phyloP scores from a whole-genome alignment of 2,329 filamentous ascomycete species.

The Byssothecium circinans region DNA sequence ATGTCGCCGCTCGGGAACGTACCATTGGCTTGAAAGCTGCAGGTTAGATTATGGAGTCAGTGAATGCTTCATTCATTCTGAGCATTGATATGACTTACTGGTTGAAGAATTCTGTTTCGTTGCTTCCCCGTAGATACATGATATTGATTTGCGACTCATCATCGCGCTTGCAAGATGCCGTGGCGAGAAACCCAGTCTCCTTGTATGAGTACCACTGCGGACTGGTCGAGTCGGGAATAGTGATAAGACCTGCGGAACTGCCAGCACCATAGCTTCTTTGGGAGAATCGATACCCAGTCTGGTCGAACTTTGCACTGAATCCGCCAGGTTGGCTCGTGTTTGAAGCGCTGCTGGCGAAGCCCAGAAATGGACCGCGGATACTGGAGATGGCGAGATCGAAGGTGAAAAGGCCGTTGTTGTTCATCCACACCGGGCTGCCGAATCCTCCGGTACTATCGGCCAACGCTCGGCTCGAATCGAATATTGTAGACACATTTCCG shows the following conservation, averaged over 20 bases:
- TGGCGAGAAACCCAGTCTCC: conserved; percentile 2
- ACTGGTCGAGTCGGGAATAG: background rate
- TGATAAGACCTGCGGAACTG: conserved; percentile 2
- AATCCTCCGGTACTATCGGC: background rate
- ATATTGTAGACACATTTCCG: conserved; percentile 1
- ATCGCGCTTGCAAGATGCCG: conserved; percentile 2
- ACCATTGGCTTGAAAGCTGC: conserved; percentile 1
- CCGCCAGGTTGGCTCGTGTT: background rate
- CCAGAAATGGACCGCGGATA: conserved; percentile 3
- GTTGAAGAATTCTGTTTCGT: background rate
- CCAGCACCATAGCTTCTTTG: conserved; percentile 8
- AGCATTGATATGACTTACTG: background rate
- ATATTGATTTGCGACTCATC: conserved; percentile 3
- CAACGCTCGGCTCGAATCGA: background rate
- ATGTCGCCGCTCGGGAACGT: conserved; percentile 1
- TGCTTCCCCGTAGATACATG: background rate
- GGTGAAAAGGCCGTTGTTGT: conserved; percentile 3
- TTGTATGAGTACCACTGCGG: conserved; percentile 5
- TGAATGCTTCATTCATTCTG: no score
- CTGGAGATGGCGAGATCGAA: conserved; percentile 4
- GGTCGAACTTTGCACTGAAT: conserved; percentile 1
- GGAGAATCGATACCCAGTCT: conserved; percentile 4
- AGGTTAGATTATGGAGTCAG: no score
- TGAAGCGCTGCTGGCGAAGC: conserved; percentile 1
- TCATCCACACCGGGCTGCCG: conserved; percentile 1